These are phyloP conservation scores for Colletotrichum salicis DNA, from an alignment of 2,329 filamentous ascomycete genomes.

Conservation along the genomic window DNA sequence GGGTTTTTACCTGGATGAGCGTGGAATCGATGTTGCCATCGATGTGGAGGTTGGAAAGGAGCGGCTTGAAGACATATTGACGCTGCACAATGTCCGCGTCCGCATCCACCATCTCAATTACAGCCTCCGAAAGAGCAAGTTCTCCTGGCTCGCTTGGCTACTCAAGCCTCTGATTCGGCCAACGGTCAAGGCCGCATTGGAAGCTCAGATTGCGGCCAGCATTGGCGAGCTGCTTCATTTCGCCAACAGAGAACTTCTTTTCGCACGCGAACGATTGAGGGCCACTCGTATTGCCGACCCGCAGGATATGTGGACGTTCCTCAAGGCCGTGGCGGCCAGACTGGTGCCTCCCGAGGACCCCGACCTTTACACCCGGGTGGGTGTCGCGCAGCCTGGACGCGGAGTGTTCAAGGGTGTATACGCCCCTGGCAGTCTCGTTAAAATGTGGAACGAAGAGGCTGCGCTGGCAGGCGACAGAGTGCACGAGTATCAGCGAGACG, in stretches of 20 bases:
- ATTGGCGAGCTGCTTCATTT: conserved; percentile 77
- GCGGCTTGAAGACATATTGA: conserved; percentile 82
- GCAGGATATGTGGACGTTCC: conserved; percentile 81
- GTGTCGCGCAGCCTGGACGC: conserved; percentile 65
- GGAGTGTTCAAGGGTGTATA: conserved; percentile 85
- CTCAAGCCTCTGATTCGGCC: conserved; percentile 86
- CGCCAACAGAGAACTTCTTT: conserved; percentile 87
- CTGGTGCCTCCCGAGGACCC: conserved; percentile 78
- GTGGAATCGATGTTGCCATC: conserved; percentile 86
- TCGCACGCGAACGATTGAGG: conserved; percentile 84
- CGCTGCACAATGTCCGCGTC: conserved; percentile 79
- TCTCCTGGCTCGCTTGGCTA: conserved; percentile 82
- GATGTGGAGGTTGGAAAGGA: conserved; percentile 86
- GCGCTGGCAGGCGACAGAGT: conserved; percentile 76
- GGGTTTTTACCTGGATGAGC: conserved; percentile 85
- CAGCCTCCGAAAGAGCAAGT: conserved; percentile 77
- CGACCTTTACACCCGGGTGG: conserved; percentile 79
- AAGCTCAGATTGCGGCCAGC: conserved; percentile 78
- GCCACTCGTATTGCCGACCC: conserved; percentile 87
- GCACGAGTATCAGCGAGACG: conserved; percentile 75
- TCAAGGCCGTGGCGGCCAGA: conserved; percentile 82
- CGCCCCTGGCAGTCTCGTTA: conserved; percentile 88
- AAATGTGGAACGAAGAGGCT: conserved; percentile 88
- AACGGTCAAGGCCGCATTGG: conserved; percentile 80
- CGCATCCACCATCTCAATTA: conserved; percentile 90